Conservation (phyloP, 2,329 filamentous ascomycete species). For the Diaporthe ampelina region DNA sequence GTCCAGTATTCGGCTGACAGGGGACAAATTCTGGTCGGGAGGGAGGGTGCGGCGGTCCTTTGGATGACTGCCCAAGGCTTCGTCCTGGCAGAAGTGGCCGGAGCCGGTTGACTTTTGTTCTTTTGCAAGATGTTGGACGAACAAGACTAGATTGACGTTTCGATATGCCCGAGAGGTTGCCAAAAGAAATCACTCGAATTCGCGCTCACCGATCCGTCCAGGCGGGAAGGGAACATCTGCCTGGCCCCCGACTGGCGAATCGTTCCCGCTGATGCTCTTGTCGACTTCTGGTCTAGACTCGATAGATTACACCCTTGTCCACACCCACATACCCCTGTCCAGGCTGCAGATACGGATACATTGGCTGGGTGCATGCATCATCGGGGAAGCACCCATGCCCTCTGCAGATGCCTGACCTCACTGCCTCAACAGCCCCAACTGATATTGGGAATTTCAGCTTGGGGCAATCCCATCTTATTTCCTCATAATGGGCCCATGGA, state of each 20-base stretch:
- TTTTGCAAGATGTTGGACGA: neutral
- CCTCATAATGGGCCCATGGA: neutral
- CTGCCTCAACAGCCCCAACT: neutral
- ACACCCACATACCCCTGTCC: conserved; percentile 17
- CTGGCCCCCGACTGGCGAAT: conserved; percentile 12
- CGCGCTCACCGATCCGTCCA: neutral
- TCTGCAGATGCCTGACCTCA: conserved; percentile 17
- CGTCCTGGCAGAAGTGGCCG: neutral
- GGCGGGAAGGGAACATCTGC: neutral
- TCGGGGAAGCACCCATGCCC: neutral
- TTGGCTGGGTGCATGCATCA: conserved; percentile 19
- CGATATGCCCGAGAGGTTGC: neutral
- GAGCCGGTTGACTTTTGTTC: neutral
- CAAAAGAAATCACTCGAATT: neutral
- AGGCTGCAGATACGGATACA: conserved; percentile 34
- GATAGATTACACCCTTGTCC: conserved; percentile 21
- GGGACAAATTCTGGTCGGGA: neutral
- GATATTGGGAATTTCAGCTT: conserved; percentile 17
- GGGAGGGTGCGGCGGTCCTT: conserved; percentile 1
- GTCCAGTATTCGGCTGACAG: neutral
- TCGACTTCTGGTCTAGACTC: conserved; percentile 29
- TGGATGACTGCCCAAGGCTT: neutral
- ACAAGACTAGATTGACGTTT: neutral
- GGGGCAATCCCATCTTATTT: neutral
- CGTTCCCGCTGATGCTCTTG: conserved; percentile 18